phyloP scores from a whole-genome alignment of 257 asterid species.

The Nicotiana tabacum region DNA sequence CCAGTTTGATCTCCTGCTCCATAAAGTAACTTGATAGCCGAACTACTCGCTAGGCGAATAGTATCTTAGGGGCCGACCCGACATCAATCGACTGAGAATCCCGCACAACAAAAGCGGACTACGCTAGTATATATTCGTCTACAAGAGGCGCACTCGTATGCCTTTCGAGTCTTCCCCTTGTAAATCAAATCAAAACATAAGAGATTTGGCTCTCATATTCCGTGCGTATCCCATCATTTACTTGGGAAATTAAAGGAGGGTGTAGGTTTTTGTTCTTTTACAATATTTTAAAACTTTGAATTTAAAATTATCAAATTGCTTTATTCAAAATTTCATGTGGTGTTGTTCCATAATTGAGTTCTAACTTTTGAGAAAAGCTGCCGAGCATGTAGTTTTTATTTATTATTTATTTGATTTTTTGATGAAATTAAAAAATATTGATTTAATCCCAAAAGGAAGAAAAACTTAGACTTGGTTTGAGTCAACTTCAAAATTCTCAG shows the following conservation, averaged over 20 bases:
- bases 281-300: not conserved
- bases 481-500: constrained; percentile 9
- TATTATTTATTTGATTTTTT: not conserved
- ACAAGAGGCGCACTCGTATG: too few relatives aligned
- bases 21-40: too few relatives aligned
- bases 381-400: not conserved
- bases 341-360: not conserved
- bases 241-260: not conserved
- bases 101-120: fast-evolving
- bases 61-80: too few relatives aligned
- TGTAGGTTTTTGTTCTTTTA: not conserved
- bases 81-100: too few relatives aligned
- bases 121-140: too few relatives aligned
- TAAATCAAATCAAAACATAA: not conserved
- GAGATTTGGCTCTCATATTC: not conserved
- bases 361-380: not conserved
- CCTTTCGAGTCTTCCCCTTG: too few relatives aligned
- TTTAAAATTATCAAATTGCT: not conserved
- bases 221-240: not conserved
- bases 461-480: constrained; percentile 1
- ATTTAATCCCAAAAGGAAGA: not conserved
- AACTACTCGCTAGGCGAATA: too few relatives aligned
- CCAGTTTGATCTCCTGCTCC: too few relatives aligned
- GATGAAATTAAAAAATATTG: not conserved
- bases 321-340: not conserved